A percentile compares a stretch with the other conserved stretches of the same genome.
Evolutionary conservation across 1,139 yeast genomes (phyloP).

Genomic region (Magnusiomyces sp.): DNA sequence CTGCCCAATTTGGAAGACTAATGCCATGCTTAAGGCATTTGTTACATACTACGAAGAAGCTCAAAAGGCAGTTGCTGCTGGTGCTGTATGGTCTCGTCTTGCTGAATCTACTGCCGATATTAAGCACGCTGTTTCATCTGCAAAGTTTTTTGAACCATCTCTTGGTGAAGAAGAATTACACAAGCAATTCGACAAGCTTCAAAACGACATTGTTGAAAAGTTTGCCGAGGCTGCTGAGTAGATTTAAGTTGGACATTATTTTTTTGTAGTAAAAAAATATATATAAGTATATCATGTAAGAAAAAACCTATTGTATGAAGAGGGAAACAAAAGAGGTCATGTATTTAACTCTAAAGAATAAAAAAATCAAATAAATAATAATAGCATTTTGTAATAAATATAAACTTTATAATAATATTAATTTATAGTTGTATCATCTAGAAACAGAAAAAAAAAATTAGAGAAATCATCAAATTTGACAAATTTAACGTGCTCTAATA

Average conservation of each 20-base stretch:
- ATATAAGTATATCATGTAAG: no score
- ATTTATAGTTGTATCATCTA: no score
- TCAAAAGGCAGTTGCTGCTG: conserved; percentile 89
- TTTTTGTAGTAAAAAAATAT: no score
- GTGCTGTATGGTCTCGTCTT: conserved; percentile 90
- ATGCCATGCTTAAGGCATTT: conserved; percentile 94
- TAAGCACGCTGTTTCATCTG: conserved; percentile 86
- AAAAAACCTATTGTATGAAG: no score
- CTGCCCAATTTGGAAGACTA: conserved; percentile 99
- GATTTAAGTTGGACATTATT: conserved; percentile 11
- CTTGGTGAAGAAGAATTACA: conserved; percentile 74
- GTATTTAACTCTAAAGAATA: no score
- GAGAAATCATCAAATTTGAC: no score
- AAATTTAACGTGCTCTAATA: no score
- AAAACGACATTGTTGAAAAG: conserved; percentile 71
- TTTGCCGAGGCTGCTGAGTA: conserved; percentile 94
- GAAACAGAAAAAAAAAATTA: no score
- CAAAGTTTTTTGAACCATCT: conserved; percentile 94
- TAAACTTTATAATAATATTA: no score
- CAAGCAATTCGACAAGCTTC: conserved; percentile 67
- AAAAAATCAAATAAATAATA: no score
- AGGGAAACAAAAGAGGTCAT: no score
- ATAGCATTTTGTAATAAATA: no score
- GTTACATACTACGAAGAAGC: conserved; percentile 92
- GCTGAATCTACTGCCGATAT: conserved; percentile 83